Percentiles rank a stretch among this genome's conserved stretches.
These are phyloP conservation scores for Lipomyces starkeyi DNA, from an alignment of 805 yeast genomes.

Conservation along the genomic window DNA sequence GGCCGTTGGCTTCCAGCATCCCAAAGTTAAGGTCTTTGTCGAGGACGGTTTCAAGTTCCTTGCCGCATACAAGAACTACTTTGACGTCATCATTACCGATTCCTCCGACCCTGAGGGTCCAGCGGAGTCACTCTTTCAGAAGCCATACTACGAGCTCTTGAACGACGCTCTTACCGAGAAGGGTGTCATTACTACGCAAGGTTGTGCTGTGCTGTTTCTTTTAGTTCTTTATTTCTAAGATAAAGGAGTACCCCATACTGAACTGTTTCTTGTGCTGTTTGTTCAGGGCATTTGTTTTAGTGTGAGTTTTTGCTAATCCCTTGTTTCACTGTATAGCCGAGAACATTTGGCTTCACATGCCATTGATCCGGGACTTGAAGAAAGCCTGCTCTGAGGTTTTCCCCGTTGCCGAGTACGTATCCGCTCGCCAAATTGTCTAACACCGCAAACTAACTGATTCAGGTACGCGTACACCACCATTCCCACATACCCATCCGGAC, in stretches of 20 bases:
- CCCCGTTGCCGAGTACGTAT: conserved; percentile 72
- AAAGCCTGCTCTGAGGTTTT: conserved; percentile 81
- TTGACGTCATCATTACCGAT: conserved; percentile 95
- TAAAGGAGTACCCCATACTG: background rate
- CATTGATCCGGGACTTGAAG: conserved; percentile 80
- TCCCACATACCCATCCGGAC: conserved; percentile 97
- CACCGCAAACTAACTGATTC: background rate
- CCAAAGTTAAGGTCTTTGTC: conserved; percentile 86
- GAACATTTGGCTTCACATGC: conserved; percentile 90
- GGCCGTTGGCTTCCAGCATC: conserved; percentile 83
- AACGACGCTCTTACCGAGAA: conserved; percentile 86
- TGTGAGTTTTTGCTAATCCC: conserved; percentile 41
- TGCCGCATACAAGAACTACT: conserved; percentile 79
- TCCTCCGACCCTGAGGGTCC: conserved; percentile 99
- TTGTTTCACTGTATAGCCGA: conserved; percentile 56
- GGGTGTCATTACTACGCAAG: conserved; percentile 93
- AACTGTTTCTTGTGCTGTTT: conserved; percentile 29
- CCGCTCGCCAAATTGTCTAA: background rate
- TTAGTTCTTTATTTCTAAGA: background rate
- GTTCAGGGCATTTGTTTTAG: background rate
- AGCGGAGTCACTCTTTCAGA: conserved; percentile 90
- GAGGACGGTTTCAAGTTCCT: conserved; percentile 98
- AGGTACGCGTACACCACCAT: conserved; percentile 84
- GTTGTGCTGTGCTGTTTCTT: conserved; percentile 43
- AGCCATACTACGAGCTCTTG: conserved; percentile 85